A percentile compares a stretch with the other conserved stretches of the same genome.
These are phyloP conservation scores for Phylloporus rhodoxanthus DNA, from an alignment of 768 basidiomycete genomes.

Conservation along the genomic window DNA sequence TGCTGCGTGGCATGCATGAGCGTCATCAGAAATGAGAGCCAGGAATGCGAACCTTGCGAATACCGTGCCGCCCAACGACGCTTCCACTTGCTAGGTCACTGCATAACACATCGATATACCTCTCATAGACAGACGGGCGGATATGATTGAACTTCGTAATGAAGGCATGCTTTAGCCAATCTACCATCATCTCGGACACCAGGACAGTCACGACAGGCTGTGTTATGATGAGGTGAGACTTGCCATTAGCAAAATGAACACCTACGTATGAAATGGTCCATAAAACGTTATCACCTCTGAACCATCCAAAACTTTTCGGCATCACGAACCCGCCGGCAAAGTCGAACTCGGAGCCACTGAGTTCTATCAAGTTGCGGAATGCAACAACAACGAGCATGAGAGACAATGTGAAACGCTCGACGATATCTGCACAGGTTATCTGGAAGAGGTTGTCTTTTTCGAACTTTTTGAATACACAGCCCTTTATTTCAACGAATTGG, in stretches of 20 bases:
- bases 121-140: conserved; percentile 87
- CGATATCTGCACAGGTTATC: conserved; percentile 98
- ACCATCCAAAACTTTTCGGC: conserved; percentile 82
- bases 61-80: conserved; percentile 58
- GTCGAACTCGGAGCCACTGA: conserved; percentile 85
- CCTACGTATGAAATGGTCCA: conserved; percentile 89
- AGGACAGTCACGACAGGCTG: conserved; percentile 92
- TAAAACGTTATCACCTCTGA: conserved; percentile 67
- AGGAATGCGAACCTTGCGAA: conserved; percentile 53
- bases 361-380: conserved; percentile 90
- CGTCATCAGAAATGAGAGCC: not conserved
- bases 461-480: conserved; percentile 98
- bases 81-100: conserved; percentile 83
- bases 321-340: conserved; percentile 63
- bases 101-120: conserved; percentile 93
- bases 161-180: conserved; percentile 99
- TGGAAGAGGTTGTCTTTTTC: conserved; percentile 99
- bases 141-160: conserved; percentile 99
- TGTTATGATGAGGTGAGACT: not conserved
- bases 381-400: conserved; percentile 91
- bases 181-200: conserved; percentile 87
- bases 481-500: conserved; percentile 99
- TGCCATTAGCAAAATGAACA: conserved; percentile 8
- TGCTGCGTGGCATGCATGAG: conserved; percentile 42
- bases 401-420: conserved; percentile 89